Evolutionary conservation across 2,329 filamentous ascomycete genomes (phyloP).

Genomic region (Curvularia sp.): DNA sequence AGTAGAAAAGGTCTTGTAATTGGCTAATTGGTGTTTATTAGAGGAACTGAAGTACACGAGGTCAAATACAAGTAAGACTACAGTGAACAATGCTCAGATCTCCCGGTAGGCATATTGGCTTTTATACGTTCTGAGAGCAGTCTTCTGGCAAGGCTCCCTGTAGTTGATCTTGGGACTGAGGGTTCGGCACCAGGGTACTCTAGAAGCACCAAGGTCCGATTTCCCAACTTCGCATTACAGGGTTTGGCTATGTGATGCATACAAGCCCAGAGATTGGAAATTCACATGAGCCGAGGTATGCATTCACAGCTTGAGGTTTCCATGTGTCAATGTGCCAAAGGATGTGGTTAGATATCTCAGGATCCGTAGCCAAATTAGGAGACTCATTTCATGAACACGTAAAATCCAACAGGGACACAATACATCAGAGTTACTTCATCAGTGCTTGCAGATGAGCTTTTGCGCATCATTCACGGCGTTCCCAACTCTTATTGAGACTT

Average conservation of each 20-base stretch:
- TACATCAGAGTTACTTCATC: neutral
- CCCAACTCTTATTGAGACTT: neutral
- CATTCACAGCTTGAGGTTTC: neutral
- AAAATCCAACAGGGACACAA: neutral
- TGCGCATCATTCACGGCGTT: neutral
- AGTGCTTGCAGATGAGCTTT: neutral
- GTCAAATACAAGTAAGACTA: neutral
- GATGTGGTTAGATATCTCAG: neutral
- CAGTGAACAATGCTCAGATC: neutral
- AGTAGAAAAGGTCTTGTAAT: too few species aligned
- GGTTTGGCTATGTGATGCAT: neutral
- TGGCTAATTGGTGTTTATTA: neutral
- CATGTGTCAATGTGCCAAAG: neutral
- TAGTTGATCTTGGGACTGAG: neutral
- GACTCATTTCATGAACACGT: neutral
- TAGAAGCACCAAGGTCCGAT: neutral
- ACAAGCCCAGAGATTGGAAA: neutral
- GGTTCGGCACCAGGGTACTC: neutral
- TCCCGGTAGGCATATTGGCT: neutral
- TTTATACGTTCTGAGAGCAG: neutral
- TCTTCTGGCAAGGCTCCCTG: neutral
- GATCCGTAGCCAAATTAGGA: neutral
- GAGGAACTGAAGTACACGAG: neutral
- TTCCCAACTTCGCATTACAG: neutral
- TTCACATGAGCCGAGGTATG: neutral